phyloP scores from a whole-genome alignment of 2,329 filamentous ascomycete genomes.

The Colletotrichum higginsianum region DNA sequence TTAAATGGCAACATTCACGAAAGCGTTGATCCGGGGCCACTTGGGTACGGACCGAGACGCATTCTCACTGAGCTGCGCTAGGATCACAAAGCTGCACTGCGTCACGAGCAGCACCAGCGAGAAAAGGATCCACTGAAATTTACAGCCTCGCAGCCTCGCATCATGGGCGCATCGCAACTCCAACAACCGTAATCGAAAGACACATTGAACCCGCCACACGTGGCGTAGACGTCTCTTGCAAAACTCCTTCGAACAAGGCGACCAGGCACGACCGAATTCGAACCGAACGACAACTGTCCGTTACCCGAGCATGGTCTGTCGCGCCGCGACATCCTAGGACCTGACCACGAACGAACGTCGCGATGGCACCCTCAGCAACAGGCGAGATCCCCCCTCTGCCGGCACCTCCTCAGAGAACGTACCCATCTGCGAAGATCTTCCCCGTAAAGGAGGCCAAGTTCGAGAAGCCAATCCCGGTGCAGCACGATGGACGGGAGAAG shows the following conservation, averaged over 20 bases:
- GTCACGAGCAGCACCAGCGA: background rate
- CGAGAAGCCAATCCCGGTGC: slow-evolving; percentile 67
- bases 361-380: slow-evolving; percentile 69
- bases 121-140: slow-evolving; percentile 36
- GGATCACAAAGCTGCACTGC: slow-evolving; percentile 9
- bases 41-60: background rate
- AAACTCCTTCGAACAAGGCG: slow-evolving; percentile 1
- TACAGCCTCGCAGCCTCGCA: slow-evolving; percentile 54
- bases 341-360: slow-evolving; percentile 45
- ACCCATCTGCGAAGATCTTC: slow-evolving; percentile 70
- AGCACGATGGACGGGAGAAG: slow-evolving; percentile 78
- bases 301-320: slow-evolving; percentile 36
- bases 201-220: slow-evolving; percentile 32
- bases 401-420: slow-evolving; percentile 60
- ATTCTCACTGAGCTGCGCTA: slow-evolving; percentile 5
- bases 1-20: background rate
- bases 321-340: slow-evolving; percentile 40
- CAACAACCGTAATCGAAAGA: slow-evolving; percentile 30
- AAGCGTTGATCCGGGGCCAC: too few species aligned
- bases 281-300: slow-evolving; percentile 1
- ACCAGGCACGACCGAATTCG: background rate
- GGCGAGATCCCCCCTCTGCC: slow-evolving; percentile 58
- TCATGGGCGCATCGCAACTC: slow-evolving; percentile 31
- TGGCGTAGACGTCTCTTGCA: slow-evolving; percentile 12
- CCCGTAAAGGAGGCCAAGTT: slow-evolving; percentile 75